These are phyloP conservation scores for Vitis riparia DNA, from an alignment of 164 flowering plant species.

Conservation along the genomic window DNA sequence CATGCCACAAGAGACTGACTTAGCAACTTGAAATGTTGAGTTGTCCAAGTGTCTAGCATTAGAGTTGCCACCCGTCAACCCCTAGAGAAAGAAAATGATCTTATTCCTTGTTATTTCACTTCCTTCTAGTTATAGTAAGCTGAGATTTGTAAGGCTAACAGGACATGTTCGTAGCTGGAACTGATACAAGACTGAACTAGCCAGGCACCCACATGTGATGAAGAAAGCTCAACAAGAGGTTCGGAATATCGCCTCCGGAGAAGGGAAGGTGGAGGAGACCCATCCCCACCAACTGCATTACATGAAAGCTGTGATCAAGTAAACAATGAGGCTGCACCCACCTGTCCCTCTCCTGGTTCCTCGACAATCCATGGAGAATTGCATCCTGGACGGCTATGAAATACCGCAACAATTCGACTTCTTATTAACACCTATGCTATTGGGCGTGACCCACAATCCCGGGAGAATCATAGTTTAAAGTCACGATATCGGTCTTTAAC, in stretches of 20 bases:
- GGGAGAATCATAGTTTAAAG: constrained; percentile 23
- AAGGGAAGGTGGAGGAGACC: constrained; percentile 18
- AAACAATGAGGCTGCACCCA: constrained; percentile 44
- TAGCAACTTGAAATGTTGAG: no score
- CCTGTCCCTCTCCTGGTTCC: constrained; percentile 53
- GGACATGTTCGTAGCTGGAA: constrained; percentile 76
- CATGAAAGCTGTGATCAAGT: constrained; percentile 44
- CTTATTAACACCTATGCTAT: constrained; percentile 46
- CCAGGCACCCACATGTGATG: constrained; percentile 40
- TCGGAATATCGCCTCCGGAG: constrained; percentile 15
- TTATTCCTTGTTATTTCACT: no score
- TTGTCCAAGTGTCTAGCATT: no score
- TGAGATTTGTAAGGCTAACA: constrained; percentile 11
- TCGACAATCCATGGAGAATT: constrained; percentile 50
- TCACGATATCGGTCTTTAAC: no score
- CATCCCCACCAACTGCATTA: constrained; percentile 32
- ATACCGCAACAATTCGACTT: constrained; percentile 44
- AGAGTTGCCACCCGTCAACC: no score
- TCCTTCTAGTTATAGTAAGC: no score
- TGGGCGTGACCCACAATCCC: constrained; percentile 37
- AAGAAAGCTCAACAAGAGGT: constrained; percentile 53
- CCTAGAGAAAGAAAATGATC: background rate
- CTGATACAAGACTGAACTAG: constrained; percentile 56
- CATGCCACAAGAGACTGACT: no score
- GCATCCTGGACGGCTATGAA: constrained; percentile 38